Conservation (phyloP, 495 filamentous ascomycete species). For the Xylaria intraflava region DNA sequence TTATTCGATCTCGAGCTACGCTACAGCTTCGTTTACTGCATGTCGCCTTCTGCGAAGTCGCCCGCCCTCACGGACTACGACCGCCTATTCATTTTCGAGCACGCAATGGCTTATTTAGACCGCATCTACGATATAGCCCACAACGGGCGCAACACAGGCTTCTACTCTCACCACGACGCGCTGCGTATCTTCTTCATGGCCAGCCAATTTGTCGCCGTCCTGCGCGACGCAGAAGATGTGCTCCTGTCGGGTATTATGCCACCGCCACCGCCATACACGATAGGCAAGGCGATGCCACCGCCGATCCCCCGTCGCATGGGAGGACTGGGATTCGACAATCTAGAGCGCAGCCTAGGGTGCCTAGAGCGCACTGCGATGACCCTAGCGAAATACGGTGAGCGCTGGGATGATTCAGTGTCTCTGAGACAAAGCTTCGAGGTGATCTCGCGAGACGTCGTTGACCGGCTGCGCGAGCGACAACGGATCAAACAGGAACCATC, state of each 20-base stretch:
- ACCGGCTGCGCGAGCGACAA: slow-evolving; percentile 25
- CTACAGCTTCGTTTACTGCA: slow-evolving; percentile 76
- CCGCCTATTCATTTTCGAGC: slow-evolving; percentile 72
- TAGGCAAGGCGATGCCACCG: slow-evolving; percentile 31
- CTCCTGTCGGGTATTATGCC: slow-evolving; percentile 33
- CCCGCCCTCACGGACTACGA: slow-evolving; percentile 59
- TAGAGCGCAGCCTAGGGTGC: slow-evolving; percentile 40
- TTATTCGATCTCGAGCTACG: slow-evolving; percentile 75
- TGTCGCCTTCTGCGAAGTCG: slow-evolving; percentile 66
- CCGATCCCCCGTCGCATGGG: slow-evolving; percentile 26
- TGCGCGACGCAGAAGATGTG: slow-evolving; percentile 49
- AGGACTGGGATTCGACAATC: slow-evolving; percentile 29
- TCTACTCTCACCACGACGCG: slow-evolving; percentile 69
- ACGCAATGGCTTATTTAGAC: slow-evolving; percentile 65
- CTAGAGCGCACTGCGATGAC: slow-evolving; percentile 39
- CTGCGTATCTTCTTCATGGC: slow-evolving; percentile 66
- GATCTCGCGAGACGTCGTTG: slow-evolving; percentile 29
- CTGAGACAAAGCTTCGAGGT: slow-evolving; percentile 40
- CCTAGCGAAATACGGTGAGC: slow-evolving; percentile 42
- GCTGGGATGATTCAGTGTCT: slow-evolving; percentile 42
- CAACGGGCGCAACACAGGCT: slow-evolving; percentile 42
- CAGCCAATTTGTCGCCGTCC: slow-evolving; percentile 60
- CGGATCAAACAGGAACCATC: slow-evolving; percentile 19
- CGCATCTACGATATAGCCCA: slow-evolving; percentile 50
- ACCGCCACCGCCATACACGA: slow-evolving; percentile 24